phyloP scores from a whole-genome alignment of 2,329 filamentous ascomycete genomes.

The Gnomoniopsis smithogilvyi region DNA sequence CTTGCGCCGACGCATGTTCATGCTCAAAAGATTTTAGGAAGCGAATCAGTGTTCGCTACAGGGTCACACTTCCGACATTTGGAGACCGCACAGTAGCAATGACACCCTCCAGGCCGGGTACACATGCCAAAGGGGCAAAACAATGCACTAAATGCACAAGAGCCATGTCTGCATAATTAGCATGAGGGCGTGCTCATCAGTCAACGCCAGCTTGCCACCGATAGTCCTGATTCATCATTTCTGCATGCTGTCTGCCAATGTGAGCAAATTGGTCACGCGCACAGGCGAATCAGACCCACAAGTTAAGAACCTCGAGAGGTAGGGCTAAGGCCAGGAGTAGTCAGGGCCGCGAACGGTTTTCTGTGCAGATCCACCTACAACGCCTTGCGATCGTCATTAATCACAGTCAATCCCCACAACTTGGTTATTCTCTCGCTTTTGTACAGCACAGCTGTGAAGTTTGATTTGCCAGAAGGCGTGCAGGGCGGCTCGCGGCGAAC shows the following conservation, averaged over 20 bases:
- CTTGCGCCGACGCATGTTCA: neutral
- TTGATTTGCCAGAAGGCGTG: neutral
- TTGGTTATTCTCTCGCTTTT: neutral
- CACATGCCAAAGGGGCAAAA: neutral
- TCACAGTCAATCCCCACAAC: neutral
- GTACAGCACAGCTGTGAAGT: neutral
- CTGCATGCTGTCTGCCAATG: neutral
- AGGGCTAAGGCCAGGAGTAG: too few species aligned
- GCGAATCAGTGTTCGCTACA: neutral
- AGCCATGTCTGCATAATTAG: neutral
- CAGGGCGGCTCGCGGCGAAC: neutral
- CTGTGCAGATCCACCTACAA: too few species aligned
- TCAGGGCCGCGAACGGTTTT: too few species aligned
- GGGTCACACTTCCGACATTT: neutral
- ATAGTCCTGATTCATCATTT: neutral
- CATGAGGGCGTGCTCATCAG: too few species aligned
- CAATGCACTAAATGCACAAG: slow-evolving; percentile 10
- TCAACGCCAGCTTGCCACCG: neutral
- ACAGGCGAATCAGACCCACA: too few species aligned
- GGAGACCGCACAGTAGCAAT: neutral
- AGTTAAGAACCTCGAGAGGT: too few species aligned
- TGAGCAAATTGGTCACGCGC: too few species aligned
- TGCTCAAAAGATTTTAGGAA: neutral
- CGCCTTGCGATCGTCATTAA: too few species aligned
- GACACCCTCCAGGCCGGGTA: neutral